A percentile compares a stretch with the other conserved stretches of the same genome.
Evolutionary conservation across 2,329 filamentous ascomycete species (phyloP).

Genomic region (Ilyonectria robusta): DNA sequence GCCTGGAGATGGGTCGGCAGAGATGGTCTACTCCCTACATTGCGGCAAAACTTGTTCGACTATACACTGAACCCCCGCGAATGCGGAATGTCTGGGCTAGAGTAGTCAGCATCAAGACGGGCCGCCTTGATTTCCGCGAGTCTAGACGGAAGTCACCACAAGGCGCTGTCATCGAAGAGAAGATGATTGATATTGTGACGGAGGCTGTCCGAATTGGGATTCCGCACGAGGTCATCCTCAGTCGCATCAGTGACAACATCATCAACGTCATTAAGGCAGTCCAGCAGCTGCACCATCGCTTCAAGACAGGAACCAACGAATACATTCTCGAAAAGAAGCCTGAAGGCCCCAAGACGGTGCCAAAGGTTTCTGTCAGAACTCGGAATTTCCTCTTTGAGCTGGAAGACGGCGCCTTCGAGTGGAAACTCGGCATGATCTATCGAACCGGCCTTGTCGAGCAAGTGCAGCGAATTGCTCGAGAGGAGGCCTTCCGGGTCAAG

Average conservation of each 20-base stretch:
- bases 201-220: conserved; percentile 91
- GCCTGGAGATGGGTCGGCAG: conserved; percentile 85
- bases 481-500: conserved; percentile 91
- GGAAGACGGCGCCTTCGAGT: conserved; percentile 97
- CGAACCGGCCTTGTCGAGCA: conserved; percentile 90
- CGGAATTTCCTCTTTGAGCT: conserved; percentile 90
- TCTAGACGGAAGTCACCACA: conserved; percentile 76
- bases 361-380: conserved; percentile 86
- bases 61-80: conserved; percentile 90
- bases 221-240: conserved; percentile 91
- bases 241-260: conserved; percentile 93
- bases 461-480: conserved; percentile 87
- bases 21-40: conserved; percentile 90
- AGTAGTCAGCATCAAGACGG: conserved; percentile 84
- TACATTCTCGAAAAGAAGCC: conserved; percentile 90
- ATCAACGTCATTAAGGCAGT: conserved; percentile 89
- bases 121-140: conserved; percentile 85
- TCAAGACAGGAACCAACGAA: conserved; percentile 88
- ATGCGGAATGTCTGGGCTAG: conserved; percentile 89
- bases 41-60: conserved; percentile 80
- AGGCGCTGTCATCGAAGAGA: conserved; percentile 77
- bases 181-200: conserved; percentile 84
- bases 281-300: conserved; percentile 93
- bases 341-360: conserved; percentile 87
- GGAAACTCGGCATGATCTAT: conserved; percentile 96